Base-by-base conservation (phyloP, 2,329 filamentous ascomycete genomes). In the Trichoderma gracile region DNA sequence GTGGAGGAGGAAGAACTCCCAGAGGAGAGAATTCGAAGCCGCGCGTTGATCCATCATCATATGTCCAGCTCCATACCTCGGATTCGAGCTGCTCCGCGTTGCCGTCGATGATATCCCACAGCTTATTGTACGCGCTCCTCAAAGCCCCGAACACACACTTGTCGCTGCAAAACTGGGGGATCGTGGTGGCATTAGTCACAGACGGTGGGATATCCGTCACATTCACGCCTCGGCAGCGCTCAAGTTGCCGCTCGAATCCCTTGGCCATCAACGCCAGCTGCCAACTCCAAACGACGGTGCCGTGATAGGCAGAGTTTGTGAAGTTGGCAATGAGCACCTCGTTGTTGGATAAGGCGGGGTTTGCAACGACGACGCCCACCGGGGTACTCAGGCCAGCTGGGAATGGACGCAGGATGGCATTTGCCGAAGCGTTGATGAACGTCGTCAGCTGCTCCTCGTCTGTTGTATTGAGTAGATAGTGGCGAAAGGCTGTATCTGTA, bases 221-320 rank as follows among this genome's bases (percentile, higher is more conserved):
- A 3, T 62, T 55, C n/a, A 25, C n/a, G 9, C 23, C 47, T 9
- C 59, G n/a, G 71, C 85, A 89, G 2, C 86, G 78, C 1, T 71
- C 79, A 5, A 89, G 77, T 68, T 89, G 86, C 2, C 79, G 73
- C 63, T 86, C 81, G 0, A 89, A 73, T 0, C 87, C 86, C 10
- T 80, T 80, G 0, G 83, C 86, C 82, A 89, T 87, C 81, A 89
- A 87, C 0, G 85, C 81, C 4, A 89, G 75, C 62, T 85, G 86
- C 85, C 86, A 89, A 50, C 80, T 81, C 86, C 86, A 89, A 1
- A 89, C 78, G 0, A 90, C 86, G 0, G 86, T 87, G 0, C 86
- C 86, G 64, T 89, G 86, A 45, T 76, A 89, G 0, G 82, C 84
- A 3, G 78, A 77, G n/a, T 80, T 84, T 0, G 83, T 84, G 67